These are phyloP conservation scores for Backusella luteola DNA, from an alignment of 192 early-diverging fungal species.

Conservation along the genomic window DNA sequence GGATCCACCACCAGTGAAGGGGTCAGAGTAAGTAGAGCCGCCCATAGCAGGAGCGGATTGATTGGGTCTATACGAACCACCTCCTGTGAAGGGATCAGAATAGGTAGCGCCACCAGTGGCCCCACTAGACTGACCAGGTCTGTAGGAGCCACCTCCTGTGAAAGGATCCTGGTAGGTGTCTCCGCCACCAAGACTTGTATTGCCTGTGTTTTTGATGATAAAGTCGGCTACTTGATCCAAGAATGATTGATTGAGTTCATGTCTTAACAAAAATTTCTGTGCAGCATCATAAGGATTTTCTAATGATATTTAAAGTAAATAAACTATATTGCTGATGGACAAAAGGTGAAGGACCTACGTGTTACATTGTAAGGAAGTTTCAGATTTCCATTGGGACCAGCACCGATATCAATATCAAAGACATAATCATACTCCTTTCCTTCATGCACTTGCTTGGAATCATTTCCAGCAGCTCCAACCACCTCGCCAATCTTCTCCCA, in stretches of 20 bases:
- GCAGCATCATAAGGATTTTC: slow-evolving; percentile 95
- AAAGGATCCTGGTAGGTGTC: slow-evolving; percentile 32
- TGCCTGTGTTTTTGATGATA: slow-evolving; percentile 82
- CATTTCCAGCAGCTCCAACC: slow-evolving; percentile 79
- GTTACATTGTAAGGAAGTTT: slow-evolving; percentile 93
- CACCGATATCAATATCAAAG: slow-evolving; percentile 95
- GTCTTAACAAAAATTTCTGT: slow-evolving; percentile 79
- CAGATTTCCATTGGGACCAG: slow-evolving; percentile 58
- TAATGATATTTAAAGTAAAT: slow-evolving; percentile 23
- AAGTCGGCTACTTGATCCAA: slow-evolving; percentile 95
- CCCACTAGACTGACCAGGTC: slow-evolving; percentile 36
- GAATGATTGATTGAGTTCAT: slow-evolving; percentile 81
- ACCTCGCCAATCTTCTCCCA: slow-evolving; percentile 95
- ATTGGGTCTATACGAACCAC: slow-evolving; percentile 4
- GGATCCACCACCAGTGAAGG: slow-evolving; percentile 55
- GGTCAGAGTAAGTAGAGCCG: slow-evolving; percentile 46
- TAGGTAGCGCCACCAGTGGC: slow-evolving; percentile 27
- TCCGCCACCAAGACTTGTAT: slow-evolving; percentile 50
- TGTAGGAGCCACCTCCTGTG: slow-evolving; percentile 60
- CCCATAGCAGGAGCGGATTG: slow-evolving; percentile 21
- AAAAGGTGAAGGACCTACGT: slow-evolving; percentile 35
- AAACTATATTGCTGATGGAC: not conserved
- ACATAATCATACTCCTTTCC: slow-evolving; percentile 97
- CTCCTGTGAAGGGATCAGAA: slow-evolving; percentile 67
- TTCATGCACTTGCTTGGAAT: slow-evolving; percentile 75